phyloP scores from a whole-genome alignment of 106 monocot species.

The Narthecium ossifragum region DNA sequence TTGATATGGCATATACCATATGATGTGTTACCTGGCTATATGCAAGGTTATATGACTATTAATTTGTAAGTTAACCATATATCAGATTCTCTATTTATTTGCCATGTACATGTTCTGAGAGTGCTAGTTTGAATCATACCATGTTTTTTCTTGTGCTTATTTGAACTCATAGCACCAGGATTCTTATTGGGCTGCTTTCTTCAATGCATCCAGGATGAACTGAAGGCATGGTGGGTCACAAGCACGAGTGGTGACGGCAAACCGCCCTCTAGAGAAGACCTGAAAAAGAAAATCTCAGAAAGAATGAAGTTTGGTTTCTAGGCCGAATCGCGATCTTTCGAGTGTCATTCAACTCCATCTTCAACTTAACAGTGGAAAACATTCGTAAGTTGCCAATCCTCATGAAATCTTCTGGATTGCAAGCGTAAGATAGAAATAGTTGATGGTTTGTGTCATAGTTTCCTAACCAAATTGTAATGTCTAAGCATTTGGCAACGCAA shows the following conservation, averaged over 20 bases:
- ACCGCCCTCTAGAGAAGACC: constrained; percentile 6
- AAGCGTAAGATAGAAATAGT: too few relatives aligned
- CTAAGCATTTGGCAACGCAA: too few relatives aligned
- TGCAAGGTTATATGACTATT: neutral
- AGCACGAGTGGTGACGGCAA: neutral
- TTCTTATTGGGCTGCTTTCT: neutral
- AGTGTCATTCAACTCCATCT: too few relatives aligned
- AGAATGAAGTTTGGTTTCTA: constrained; percentile 12
- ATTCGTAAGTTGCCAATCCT: too few relatives aligned
- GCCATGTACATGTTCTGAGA: neutral
- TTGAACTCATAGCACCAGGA: too few relatives aligned
- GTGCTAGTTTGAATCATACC: too few relatives aligned
- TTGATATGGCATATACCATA: too few relatives aligned
- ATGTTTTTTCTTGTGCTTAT: neutral
- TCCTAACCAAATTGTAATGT: too few relatives aligned
- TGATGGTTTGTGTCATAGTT: too few relatives aligned
- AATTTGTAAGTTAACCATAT: neutral
- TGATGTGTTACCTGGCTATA: neutral
- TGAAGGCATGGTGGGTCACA: constrained; percentile 12
- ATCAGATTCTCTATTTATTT: neutral
- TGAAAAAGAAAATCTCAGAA: constrained; percentile 5
- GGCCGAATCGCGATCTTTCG: too few relatives aligned
- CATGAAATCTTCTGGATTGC: too few relatives aligned
- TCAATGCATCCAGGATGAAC: constrained; percentile 19
- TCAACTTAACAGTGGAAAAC: too few relatives aligned